These are phyloP conservation scores for Beauveria scarabaeidicola DNA, from an alignment of 2,329 filamentous ascomycete genomes.

Conservation along the genomic window DNA sequence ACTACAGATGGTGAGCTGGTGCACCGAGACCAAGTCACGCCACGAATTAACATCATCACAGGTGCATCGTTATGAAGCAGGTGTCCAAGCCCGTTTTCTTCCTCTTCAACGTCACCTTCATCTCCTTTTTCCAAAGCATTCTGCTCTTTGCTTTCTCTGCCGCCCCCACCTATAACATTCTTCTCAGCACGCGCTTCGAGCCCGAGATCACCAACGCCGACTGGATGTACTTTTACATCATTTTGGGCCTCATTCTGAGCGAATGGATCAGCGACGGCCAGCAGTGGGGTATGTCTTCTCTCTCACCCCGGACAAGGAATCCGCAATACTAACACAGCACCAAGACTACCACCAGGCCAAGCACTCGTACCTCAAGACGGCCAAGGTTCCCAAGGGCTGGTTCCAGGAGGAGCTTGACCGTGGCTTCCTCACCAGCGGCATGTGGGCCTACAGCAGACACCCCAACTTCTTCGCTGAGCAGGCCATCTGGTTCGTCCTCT, in stretches of 20 bases:
- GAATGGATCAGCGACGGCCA: slow-evolving; percentile 86
- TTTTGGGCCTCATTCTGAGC: slow-evolving; percentile 45
- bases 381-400: slow-evolving; percentile 58
- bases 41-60: slow-evolving; percentile 23
- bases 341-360: slow-evolving; percentile 76
- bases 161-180: slow-evolving; percentile 70
- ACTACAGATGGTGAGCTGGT: slow-evolving; percentile 68
- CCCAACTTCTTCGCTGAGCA: slow-evolving; percentile 95
- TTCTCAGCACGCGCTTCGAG: slow-evolving; percentile 62
- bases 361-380: slow-evolving; percentile 61
- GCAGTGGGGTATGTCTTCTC: slow-evolving; percentile 64
- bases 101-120: slow-evolving; percentile 83
- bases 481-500: slow-evolving; percentile 77
- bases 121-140: slow-evolving; percentile 73
- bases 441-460: slow-evolving; percentile 85
- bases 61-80: slow-evolving; percentile 61
- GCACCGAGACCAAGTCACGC: not conserved
- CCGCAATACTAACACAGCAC: slow-evolving; percentile 8
- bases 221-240: slow-evolving; percentile 35
- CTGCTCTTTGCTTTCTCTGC: slow-evolving; percentile 71
- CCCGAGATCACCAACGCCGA: slow-evolving; percentile 37
- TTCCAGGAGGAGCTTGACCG: slow-evolving; percentile 73
- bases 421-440: slow-evolving; percentile 74
- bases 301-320: not conserved
- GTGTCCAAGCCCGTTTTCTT: slow-evolving; percentile 63